Evolutionary conservation across 192 early-diverging fungal genomes (phyloP).

Genomic region (Entomortierella parvispora): DNA sequence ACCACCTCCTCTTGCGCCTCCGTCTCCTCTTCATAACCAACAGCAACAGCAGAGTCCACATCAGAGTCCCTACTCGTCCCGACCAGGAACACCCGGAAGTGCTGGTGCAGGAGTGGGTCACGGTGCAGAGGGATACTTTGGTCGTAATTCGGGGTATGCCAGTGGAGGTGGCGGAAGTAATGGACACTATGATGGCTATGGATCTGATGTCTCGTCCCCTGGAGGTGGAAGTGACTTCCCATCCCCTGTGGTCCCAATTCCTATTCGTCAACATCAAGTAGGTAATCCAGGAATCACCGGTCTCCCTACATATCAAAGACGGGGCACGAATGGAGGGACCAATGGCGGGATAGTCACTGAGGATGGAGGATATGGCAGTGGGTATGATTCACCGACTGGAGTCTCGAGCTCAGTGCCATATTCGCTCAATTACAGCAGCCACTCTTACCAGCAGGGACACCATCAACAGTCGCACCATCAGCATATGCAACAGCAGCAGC

Average conservation of each 20-base stretch:
- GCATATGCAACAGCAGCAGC: constrained; percentile 13
- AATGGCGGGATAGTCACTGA: not conserved
- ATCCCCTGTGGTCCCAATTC: not conserved
- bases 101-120: not conserved
- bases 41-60: constrained; percentile 17
- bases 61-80: constrained; percentile 3
- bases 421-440: constrained; percentile 1
- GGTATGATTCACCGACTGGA: constrained; percentile 30
- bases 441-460: constrained; percentile 1
- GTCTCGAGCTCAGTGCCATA: constrained; percentile 13
- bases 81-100: constrained; percentile 6
- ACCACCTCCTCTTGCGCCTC: not conserved
- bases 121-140: not conserved
- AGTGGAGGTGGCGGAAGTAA: not conserved
- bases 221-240: not conserved
- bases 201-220: too few species aligned
- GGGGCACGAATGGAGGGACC: not conserved
- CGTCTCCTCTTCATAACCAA: not conserved
- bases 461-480: too few species aligned
- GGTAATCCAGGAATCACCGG: not conserved
- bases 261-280: not conserved
- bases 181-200: not conserved
- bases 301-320: not conserved
- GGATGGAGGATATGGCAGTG: constrained; percentile 33
- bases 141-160: not conserved